Evolutionary conservation across 2,329 filamentous ascomycete genomes (phyloP), one percentile per base, ranked within the genome.

Genomic region (Myrmaecium sp.): DNA sequence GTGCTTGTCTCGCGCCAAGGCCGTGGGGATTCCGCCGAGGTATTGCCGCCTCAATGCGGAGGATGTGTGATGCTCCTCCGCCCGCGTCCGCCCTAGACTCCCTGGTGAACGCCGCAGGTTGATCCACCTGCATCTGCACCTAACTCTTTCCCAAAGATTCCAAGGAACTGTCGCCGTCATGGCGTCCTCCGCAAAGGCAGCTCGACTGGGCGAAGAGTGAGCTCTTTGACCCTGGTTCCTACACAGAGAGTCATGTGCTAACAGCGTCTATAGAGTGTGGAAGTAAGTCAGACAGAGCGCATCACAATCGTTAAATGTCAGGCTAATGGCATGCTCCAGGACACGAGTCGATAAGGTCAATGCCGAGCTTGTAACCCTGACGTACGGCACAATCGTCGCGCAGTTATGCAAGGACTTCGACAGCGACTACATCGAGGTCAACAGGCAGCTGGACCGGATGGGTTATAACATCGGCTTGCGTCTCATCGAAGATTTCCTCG

Each of bases 371-470:
- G 86, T 98, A 27, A 94, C 84, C 23, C 68, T 98, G 43, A 98
- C 89, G 17, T 98, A 98, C 53, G 89, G 89, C 46, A 95, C 89
- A 14, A 91, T 98, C 36, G 89, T 98, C 30, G 80, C 83, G 30
- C 86, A 95, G 52, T 64, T 98, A 38, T 95, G 86, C 61, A 86
- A 86, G 53, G 89, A 98, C 60, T 93, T 86, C 50, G 83, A 94
- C 42, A 74, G 71, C 43, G 82, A 95, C 57, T 98, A 98, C 49
- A 63, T 70, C 27, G 83, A 95, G 51, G 86, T 98, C 49, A 98
- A 98, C 59, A 83, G 86, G 52, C 89, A 98, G 52, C 67, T 98
- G 23, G 89, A 98, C 49, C 91, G 86, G 58, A 98, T 98, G 89
- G 89, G 89, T 29, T 94, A 95, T 59, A 95, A 95, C 46, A 98